phyloP scores from a whole-genome alignment of 768 basidiomycete species.

The Macrolepiota albuminosa region DNA sequence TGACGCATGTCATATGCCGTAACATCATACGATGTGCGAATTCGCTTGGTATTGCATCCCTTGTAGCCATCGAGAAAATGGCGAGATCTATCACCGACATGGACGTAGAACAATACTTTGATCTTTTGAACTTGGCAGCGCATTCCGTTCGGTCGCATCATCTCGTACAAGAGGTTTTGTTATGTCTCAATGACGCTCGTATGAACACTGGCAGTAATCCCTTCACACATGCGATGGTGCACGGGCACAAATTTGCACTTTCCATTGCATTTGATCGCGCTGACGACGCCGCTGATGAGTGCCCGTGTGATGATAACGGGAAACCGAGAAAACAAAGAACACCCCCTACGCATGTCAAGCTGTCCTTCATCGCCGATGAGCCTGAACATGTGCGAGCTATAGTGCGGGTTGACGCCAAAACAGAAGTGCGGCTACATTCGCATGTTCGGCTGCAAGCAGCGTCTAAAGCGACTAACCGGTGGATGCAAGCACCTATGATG shows the following conservation, averaged over 20 bases:
- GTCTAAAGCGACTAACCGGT: slow-evolving; percentile 48
- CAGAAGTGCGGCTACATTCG: slow-evolving; percentile 52
- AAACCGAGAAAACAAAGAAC: slow-evolving; percentile 40
- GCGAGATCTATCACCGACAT: slow-evolving; percentile 37
- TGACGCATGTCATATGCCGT: slow-evolving; percentile 32
- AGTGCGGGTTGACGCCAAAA: slow-evolving; percentile 50
- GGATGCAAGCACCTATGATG: slow-evolving; percentile 39
- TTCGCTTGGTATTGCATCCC: slow-evolving; percentile 45
- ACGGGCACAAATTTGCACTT: slow-evolving; percentile 52
- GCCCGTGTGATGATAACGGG: slow-evolving; percentile 63
- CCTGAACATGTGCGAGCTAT: slow-evolving; percentile 40
- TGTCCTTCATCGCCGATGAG: slow-evolving; percentile 31
- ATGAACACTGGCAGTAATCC: slow-evolving; percentile 15
- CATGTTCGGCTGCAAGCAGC: slow-evolving; percentile 60
- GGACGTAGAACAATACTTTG: slow-evolving; percentile 38
- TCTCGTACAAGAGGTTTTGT: slow-evolving; percentile 54
- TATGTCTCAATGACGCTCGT: slow-evolving; percentile 53
- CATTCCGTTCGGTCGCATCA: slow-evolving; percentile 47
- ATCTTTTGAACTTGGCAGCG: slow-evolving; percentile 46
- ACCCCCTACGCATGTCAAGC: slow-evolving; percentile 37
- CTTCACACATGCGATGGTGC: slow-evolving; percentile 24
- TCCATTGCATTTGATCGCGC: slow-evolving; percentile 58
- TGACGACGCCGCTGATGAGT: slow-evolving; percentile 63
- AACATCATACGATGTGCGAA: slow-evolving; percentile 54
- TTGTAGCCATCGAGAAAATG: slow-evolving; percentile 57